A percentile compares a stretch with the other conserved stretches of the same genome.
Conservation (phyloP, 2,329 filamentous ascomycete species). For the Bipolaris zeicola region DNA sequence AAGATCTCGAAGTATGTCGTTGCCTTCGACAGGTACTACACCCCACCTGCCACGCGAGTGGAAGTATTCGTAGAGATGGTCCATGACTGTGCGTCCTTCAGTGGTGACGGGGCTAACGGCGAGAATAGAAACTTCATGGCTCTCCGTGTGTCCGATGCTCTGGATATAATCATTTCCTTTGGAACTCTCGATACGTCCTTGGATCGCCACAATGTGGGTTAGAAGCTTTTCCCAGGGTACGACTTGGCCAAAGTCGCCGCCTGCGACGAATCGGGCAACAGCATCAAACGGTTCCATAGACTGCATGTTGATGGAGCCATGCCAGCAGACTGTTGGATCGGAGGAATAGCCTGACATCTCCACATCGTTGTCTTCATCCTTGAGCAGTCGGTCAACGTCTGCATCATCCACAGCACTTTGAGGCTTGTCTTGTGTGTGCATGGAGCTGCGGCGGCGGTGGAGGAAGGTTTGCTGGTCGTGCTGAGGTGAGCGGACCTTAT, state of each 20-base stretch:
- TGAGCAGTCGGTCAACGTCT: conserved; percentile 86
- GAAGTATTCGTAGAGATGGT: conserved; percentile 87
- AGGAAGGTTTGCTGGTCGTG: conserved; percentile 54
- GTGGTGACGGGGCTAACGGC: conserved; percentile 69
- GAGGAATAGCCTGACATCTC: conserved; percentile 77
- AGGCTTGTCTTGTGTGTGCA: conserved; percentile 48
- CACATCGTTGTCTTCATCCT: conserved; percentile 78
- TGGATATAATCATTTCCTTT: conserved; percentile 92
- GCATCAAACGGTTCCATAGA: conserved; percentile 76
- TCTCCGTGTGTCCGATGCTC: conserved; percentile 78
- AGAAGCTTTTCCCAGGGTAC: conserved; percentile 78
- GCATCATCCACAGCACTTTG: conserved; percentile 73
- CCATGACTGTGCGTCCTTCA: conserved; percentile 65
- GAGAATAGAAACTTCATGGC: conserved; percentile 83
- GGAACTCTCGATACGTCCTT: conserved; percentile 79
- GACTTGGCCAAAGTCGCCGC: conserved; percentile 72
- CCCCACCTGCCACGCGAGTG: conserved; percentile 80
- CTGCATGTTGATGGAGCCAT: conserved; percentile 64
- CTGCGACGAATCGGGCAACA: conserved; percentile 81
- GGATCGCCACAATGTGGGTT: conserved; percentile 70
- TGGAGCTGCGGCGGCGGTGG: conserved; percentile 58
- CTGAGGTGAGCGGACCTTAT: conserved; percentile 77
- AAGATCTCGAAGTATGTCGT: conserved; percentile 83
- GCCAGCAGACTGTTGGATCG: conserved; percentile 69
- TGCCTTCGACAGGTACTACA: conserved; percentile 68